Base-by-base conservation (phyloP, 1,284 basidiomycete genomes). In the Exsudoporus floridanus region DNA sequence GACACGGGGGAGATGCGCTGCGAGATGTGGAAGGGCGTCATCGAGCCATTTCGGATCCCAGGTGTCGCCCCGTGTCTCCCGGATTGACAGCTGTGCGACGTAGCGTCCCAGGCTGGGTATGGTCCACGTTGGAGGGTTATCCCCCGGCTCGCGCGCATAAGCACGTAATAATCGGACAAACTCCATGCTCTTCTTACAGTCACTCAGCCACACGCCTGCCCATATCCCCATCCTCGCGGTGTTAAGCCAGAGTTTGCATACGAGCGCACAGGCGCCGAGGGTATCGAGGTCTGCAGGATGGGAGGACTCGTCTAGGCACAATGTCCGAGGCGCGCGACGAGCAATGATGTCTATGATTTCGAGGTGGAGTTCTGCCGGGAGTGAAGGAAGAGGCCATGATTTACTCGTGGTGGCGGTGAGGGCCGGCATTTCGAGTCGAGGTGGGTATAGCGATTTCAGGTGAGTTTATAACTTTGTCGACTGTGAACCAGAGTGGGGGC, bases 21-120 rank as follows among this genome's bases (percentile, higher is more conserved):
- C 56, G 12, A 68, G 54, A 31, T 56, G 38, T 10, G 67, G 69
- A 18, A 68, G 60, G 14, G 61, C 58, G 21, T 66, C 67, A 10
- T 70, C 52, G 7, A 72, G 55, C 66, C 66, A 68, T 39, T 66
- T 68, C 3, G 69, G 67, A 47, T 70, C 69, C 66, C 67, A 71
- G 7, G 59, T 37, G 16, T 63, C 58, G 19, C 69, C 70, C 16
- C 65, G 70, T 12, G 69, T 68, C 48, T 70, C 66, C 23, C 57
- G 67, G 30, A 71, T 13, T 39, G 59, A 68, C 39, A 71, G 41
- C 27, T 55, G 49, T 9, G 48, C 34, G n/a, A 71, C 51, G 28
- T 64, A 53, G 34, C 49, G 50, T 35, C 64, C 70, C 21, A 63
- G 33, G 42, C 50, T 60, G 21, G 69, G 69, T 18, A 67, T 55